Base-by-base conservation (phyloP, 164 flowering plant genomes). In the Vitis rupestris region DNA sequence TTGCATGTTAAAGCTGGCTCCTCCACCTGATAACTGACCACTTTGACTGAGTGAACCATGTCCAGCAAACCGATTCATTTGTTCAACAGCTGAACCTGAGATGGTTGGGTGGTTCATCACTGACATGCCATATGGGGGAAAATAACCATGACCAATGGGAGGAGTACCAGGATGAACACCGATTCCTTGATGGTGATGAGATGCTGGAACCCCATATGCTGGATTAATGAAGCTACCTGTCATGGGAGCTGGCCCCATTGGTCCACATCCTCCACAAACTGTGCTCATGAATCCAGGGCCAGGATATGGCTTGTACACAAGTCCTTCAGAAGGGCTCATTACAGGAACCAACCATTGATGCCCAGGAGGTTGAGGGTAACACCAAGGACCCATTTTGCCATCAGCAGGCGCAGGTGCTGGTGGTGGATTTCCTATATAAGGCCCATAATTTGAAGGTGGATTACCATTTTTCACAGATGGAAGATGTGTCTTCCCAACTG, bases 281-380 rank as follows among this genome's bases (percentile, higher is more conserved):
- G 89, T 76, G 31, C 83, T 80, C 80, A 77, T 70, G 72, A 83
- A 88, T 57, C 90, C 88, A 10, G 89, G 81, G 5, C 81, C 94
- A 2, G 84, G 72, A 71, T 80, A 90, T 5, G 98, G 99, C 85
- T 91, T 95, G 86, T 91, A 93, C 30, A 95, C 68, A n/a, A 95
- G 95, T 70, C 99, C 98, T 82, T 95, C 99, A 2, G 98, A 84
- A 44, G 98, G 99, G 19, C 98, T 87, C 97, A 95, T 88, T 3
- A 95, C 83, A 10, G 99, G 98, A 67, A 93, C 75, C 57, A 95
- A 63, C 99, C 98, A 93, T n/a, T 91, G 99, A 61, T 88, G 90
- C 63, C 85, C 89, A 3, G 83, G 78, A 10, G 86, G 78, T n/a
- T 82, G 90, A 31, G 73, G 85, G 71, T 73, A 79, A 66, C 79